Conservation (phyloP, 2,329 filamentous ascomycete species). For the Tolypocladium album region DNA sequence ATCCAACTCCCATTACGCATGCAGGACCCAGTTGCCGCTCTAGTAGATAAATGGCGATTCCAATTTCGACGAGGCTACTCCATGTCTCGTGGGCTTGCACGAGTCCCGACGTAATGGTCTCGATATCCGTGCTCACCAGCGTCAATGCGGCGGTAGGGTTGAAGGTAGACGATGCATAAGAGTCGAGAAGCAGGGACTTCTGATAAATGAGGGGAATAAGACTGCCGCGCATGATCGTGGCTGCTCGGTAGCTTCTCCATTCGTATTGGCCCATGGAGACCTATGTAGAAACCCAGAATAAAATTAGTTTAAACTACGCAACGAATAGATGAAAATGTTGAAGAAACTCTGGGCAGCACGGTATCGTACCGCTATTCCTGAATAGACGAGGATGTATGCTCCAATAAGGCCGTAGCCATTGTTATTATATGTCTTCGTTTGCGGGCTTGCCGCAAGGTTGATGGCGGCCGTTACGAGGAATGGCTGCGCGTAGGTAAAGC, state of each 20-base stretch:
- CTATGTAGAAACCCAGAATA: neutral
- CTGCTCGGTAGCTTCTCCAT: constrained; percentile 11
- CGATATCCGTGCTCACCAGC: constrained; percentile 15
- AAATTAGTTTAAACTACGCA: neutral
- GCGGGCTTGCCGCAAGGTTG: constrained; percentile 6
- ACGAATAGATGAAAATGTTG: neutral
- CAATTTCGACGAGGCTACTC: constrained; percentile 13
- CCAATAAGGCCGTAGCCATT: constrained; percentile 15
- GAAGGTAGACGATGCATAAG: constrained; percentile 1
- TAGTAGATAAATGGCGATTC: constrained; percentile 15
- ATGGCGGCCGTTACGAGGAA: constrained; percentile 13
- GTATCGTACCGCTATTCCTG: constrained; percentile 11
- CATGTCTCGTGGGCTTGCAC: constrained; percentile 11
- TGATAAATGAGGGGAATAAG: constrained; percentile 14
- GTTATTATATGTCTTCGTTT: constrained; percentile 9
- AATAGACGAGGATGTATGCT: constrained; percentile 15
- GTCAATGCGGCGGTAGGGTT: constrained; percentile 12
- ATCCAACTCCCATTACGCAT: constrained; percentile 28
- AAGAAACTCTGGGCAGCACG: neutral
- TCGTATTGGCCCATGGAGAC: constrained; percentile 12
- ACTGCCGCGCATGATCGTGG: constrained; percentile 15
- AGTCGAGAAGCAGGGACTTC: constrained; percentile 11
- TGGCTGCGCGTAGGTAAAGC: constrained; percentile 15
- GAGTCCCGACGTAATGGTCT: constrained; percentile 12
- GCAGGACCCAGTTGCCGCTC: constrained; percentile 26